phyloP scores from a whole-genome alignment of 148 eudicot genomes.

The Hydrangea macrophylla region DNA sequence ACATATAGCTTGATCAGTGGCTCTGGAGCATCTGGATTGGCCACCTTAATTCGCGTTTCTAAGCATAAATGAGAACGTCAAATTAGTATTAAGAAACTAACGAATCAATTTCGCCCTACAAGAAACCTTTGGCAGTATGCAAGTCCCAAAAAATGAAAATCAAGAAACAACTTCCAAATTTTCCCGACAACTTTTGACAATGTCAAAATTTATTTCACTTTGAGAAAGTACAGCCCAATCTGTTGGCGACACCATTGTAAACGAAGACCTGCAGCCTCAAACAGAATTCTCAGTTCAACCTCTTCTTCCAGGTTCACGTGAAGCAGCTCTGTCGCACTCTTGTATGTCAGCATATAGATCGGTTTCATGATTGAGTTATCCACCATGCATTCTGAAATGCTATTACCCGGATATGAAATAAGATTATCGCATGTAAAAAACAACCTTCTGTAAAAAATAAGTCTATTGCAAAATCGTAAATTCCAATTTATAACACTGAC shows the following conservation, averaged over 20 bases:
- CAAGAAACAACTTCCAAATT: background rate
- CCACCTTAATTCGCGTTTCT: conserved; percentile 85
- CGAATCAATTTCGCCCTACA: background rate
- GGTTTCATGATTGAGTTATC: conserved; percentile 74
- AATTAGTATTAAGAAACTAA: background rate
- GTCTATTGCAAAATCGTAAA: background rate
- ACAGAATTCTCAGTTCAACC: conserved; percentile 70
- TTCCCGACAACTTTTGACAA: background rate
- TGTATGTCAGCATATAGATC: conserved; percentile 95
- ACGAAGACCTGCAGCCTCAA: conserved; percentile 87
- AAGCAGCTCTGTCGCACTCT: conserved; percentile 94
- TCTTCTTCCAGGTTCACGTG: conserved; percentile 85
- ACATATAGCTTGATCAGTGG: conserved; percentile 85
- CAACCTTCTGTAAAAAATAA: background rate
- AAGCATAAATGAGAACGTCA: too few species aligned
- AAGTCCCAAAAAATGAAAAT: background rate
- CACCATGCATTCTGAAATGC: conserved; percentile 90
- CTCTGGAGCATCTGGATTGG: conserved; percentile 83
- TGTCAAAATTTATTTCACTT: background rate
- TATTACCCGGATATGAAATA: conserved; percentile 26
- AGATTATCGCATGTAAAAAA: conserved; percentile 8
- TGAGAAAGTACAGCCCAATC: conserved; percentile 32
- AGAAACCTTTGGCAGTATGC: background rate
- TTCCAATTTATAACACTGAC: background rate
- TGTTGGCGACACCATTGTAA: conserved; percentile 82